phyloP scores from a whole-genome alignment of 2,329 filamentous ascomycete genomes.

The Berkeleyomyces rouxiae region DNA sequence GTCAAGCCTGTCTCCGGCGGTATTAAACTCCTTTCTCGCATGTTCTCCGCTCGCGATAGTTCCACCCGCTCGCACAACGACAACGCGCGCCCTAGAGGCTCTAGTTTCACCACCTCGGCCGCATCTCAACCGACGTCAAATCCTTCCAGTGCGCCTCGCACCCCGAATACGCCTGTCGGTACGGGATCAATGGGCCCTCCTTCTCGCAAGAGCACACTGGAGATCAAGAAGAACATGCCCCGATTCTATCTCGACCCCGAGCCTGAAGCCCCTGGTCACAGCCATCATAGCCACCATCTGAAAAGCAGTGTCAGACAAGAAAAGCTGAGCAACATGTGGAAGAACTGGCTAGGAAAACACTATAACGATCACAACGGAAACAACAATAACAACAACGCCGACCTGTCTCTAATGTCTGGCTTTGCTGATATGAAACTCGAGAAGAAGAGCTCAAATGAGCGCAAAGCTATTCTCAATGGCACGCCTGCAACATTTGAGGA shows the following conservation, averaged over 20 bases:
- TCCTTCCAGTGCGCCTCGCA: constrained; percentile 1
- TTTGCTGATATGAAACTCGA: constrained; percentile 74
- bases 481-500: constrained; percentile 57
- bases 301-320: constrained; percentile 85
- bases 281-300: constrained; percentile 81
- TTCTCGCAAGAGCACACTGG: constrained; percentile 6
- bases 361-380: constrained; percentile 42
- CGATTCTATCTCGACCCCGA: constrained; percentile 20
- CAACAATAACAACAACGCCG: constrained; percentile 38
- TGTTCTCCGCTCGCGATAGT: constrained; percentile 11
- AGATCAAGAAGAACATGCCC: constrained; percentile 9
- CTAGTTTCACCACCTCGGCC: constrained; percentile 12
- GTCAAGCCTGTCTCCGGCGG: constrained; percentile 10
- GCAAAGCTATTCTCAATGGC: constrained; percentile 39
- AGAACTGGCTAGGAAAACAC: constrained; percentile 70
- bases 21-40: constrained; percentile 12
- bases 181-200: not conserved
- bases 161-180: constrained; percentile 7
- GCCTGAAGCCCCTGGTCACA: constrained; percentile 49
- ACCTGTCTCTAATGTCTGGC: constrained; percentile 80
- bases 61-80: constrained; percentile 4
- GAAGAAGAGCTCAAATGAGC: constrained; percentile 13
- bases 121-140: not conserved
- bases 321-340: constrained; percentile 84
- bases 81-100: constrained; percentile 12